phyloP scores from a whole-genome alignment of 352 stramenopile species.

The Pythium dissotocum region DNA sequence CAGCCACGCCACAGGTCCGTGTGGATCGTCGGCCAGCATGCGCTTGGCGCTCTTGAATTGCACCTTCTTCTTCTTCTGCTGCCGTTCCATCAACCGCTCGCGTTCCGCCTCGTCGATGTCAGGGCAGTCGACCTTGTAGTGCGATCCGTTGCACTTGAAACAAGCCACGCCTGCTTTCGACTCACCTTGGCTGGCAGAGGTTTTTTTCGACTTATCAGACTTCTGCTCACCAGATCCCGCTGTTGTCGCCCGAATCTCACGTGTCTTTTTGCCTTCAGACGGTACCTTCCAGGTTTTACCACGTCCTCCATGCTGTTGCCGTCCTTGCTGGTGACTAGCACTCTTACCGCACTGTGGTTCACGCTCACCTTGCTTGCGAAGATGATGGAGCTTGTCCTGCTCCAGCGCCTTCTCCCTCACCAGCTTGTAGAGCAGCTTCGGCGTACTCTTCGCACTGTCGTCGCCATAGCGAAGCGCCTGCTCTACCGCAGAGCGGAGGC shows the following conservation, averaged over 20 bases:
- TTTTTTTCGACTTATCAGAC: no score
- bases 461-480: conserved; percentile 8
- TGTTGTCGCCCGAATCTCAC: no score
- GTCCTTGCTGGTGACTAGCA: neutral
- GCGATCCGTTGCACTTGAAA: neutral
- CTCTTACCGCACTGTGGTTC: neutral
- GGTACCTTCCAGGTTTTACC: neutral
- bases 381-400: conserved; percentile 24
- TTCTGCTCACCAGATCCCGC: neutral
- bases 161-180: neutral
- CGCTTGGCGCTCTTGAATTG: no score
- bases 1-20: conserved; percentile 4
- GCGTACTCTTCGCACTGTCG: conserved; percentile 6
- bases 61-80: conserved; percentile 8
- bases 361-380: conserved; percentile 3
- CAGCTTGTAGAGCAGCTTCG: conserved; percentile 19
- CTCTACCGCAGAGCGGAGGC: conserved; percentile 14
- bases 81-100: neutral
- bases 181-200: neutral
- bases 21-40: neutral
- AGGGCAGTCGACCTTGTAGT: neutral
- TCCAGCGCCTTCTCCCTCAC: conserved; percentile 27
- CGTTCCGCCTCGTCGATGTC: neutral
- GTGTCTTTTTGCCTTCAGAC: neutral
- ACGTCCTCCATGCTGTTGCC: neutral